Evolutionary conservation across 192 early-diverging fungal species (phyloP), one percentile per base, ranked within the genome.

Genomic region (Podila epicladia): DNA sequence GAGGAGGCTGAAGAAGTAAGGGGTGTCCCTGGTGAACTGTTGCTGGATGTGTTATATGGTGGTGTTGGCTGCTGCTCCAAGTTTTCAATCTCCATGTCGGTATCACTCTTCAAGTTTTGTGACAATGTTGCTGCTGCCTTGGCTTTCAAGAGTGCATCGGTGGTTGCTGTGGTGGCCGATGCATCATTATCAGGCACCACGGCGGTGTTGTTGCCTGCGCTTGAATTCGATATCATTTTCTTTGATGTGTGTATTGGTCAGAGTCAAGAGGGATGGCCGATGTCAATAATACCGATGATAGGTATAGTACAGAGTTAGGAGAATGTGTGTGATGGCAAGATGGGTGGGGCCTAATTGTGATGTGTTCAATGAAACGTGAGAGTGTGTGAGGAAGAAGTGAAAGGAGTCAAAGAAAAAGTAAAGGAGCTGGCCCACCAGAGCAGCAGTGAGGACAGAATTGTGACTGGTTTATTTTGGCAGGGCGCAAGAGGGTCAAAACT

Each of bases 181-280:
- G 60, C 3, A n/a, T 45, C 41, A 45, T 17, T 68, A 38, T 49
- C 58, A 19, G 58, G 33, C 24, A n/a, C 60, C 28, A 74, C 61
- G 8, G 58, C 32, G 31, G 59, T 33, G 37, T 74, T 68, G 22
- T 65, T 22, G 35, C 33, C 15, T 28, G 38, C 5, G 22, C 15
- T 50, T 38, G 73, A 68, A 45, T 45, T 45, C 41, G 41, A 45
- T 45, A 45, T 45, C 41, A 45, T 45, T 45, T 41, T 12, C 41
- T 45, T 45, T 15, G 41, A 45, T 45, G 41, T 15, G 22, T 24
- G 22, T 24, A 17, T 24, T 2, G 53, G 53, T 55, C 53, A 53
- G 53, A 55, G 53, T 55, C 22, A 6, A 0, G 53, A 12, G 11
- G n/a, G 24, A 55, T 55, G 53, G 53, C 13, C 4, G 41, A 45